Evolutionary conservation across 2,329 filamentous ascomycete species (phyloP).

Genomic region (Apiospora hydei): DNA sequence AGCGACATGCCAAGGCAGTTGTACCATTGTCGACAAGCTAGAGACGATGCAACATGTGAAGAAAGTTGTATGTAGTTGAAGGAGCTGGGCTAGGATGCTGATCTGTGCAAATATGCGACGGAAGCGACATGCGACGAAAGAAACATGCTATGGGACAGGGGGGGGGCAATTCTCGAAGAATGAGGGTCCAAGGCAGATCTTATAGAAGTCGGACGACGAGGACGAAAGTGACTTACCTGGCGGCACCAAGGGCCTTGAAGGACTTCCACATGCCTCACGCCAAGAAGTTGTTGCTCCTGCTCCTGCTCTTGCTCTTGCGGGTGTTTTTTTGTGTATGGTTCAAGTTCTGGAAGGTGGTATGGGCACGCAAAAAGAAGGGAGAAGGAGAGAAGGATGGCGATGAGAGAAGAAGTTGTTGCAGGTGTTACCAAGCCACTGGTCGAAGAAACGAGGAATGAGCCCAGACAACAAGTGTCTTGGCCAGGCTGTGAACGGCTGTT

Average conservation of each 20-base stretch:
- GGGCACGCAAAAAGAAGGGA: background rate
- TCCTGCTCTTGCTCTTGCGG: no score
- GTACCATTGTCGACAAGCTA: background rate
- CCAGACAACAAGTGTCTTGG: background rate
- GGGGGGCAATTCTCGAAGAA: background rate
- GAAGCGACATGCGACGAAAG: background rate
- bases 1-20: background rate
- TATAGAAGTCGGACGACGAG: background rate
- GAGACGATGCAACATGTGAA: background rate
- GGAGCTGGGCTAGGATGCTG: background rate
- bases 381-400: background rate
- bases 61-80: background rate
- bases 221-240: constrained; percentile 24
- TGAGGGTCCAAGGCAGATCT: background rate
- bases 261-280: constrained; percentile 26
- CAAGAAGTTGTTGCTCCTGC: background rate
- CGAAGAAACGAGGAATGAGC: background rate
- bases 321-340: background rate
- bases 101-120: background rate
- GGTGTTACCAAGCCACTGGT: background rate
- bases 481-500: background rate
- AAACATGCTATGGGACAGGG: background rate
- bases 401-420: background rate
- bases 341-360: constrained; percentile 1
- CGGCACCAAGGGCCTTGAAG: constrained; percentile 13